Evolutionary conservation across 208 protist species (phyloP), one percentile per base, ranked within the genome.

Genomic region (Porcisia hertigi): DNA sequence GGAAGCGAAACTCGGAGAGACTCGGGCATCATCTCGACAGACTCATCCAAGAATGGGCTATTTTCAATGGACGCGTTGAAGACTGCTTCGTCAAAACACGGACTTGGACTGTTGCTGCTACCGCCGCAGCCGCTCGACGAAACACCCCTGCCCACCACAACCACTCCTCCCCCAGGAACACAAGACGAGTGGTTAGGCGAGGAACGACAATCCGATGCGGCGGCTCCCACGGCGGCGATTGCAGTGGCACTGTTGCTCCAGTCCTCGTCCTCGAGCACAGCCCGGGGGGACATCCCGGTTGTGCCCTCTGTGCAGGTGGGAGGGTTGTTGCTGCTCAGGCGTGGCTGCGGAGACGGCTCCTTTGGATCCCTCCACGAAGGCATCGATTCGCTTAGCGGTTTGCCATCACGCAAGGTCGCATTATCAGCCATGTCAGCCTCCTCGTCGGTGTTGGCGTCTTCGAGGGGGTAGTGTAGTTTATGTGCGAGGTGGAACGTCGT

Each of bases 401-500:
- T 73, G 45, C 62, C 55, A 4, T 67, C 67, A 14, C 7, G 30
- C 43, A 67, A 59, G 5, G 72, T 73, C 1, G 75, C 73, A 53
- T 60, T 47, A 55, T 75, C 81, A 9, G 54, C 65, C 54, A 73
- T 45, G 8, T 71, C 64, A 2, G n/a, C 39, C 41, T 74, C 73
- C 65, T 86, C 82, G 65, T 62, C 70, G 16, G 79, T 55, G 55
- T 73, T 79, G 7, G 74, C 63, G 39, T 83, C 34, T 39, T 92
- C 87, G 25, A 93, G 78, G 2, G 92, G 92, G 78, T 96, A 93
- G 77, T 83, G 79, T 25, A 96, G 74, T 54, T 79, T 83, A 69
- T 94, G 92, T 52, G 84, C 88, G 67, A 92, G 89, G 49, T 77
- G 82, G 77, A 93, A 96, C 1, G 64, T 75, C 5, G 81, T 85